Percentiles rank a stretch among this genome's conserved stretches.
Conservation (phyloP, 768 basidiomycete species). For the Mycena venus region DNA sequence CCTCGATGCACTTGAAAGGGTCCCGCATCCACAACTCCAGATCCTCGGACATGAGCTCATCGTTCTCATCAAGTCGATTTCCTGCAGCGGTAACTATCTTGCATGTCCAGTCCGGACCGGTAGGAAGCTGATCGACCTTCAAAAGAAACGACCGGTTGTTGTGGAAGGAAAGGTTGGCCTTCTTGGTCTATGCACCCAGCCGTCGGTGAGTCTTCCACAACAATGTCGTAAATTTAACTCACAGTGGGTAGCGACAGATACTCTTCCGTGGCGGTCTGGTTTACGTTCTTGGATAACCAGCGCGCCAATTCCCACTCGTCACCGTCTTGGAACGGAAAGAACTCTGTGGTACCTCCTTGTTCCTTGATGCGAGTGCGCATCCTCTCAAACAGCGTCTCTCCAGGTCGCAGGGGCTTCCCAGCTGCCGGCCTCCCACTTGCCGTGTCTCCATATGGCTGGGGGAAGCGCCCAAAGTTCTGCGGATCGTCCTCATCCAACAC, state of each 20-base stretch:
- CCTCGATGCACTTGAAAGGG: slow-evolving; percentile 38
- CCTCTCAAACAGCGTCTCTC: slow-evolving; percentile 20
- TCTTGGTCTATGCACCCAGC: not conserved
- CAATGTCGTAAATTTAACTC: not conserved
- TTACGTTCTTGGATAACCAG: slow-evolving; percentile 42
- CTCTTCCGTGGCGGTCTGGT: slow-evolving; percentile 42
- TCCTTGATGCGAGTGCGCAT: slow-evolving; percentile 9
- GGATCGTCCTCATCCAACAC: not conserved
- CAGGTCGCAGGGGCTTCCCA: not conserved
- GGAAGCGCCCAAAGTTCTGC: not conserved
- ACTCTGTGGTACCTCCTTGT: slow-evolving; percentile 19
- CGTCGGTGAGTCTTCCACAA: not conserved
- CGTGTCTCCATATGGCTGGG: not conserved
- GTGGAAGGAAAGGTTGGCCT: not conserved
- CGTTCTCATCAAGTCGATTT: too few species aligned
- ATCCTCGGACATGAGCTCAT: slow-evolving; percentile 1
- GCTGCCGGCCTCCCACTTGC: not conserved
- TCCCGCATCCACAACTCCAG: slow-evolving; percentile 18
- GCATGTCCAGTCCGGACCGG: slow-evolving; percentile 37
- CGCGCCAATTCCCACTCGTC: slow-evolving; percentile 25
- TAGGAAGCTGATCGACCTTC: slow-evolving; percentile 36
- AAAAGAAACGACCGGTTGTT: too few species aligned
- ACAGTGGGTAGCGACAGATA: slow-evolving; percentile 39
- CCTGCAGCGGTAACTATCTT: slow-evolving; percentile 31
- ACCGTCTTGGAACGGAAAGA: slow-evolving; percentile 41